Evolutionary conservation across 306 rosid genomes (phyloP).

Genomic region (Lathyrus aphaca): DNA sequence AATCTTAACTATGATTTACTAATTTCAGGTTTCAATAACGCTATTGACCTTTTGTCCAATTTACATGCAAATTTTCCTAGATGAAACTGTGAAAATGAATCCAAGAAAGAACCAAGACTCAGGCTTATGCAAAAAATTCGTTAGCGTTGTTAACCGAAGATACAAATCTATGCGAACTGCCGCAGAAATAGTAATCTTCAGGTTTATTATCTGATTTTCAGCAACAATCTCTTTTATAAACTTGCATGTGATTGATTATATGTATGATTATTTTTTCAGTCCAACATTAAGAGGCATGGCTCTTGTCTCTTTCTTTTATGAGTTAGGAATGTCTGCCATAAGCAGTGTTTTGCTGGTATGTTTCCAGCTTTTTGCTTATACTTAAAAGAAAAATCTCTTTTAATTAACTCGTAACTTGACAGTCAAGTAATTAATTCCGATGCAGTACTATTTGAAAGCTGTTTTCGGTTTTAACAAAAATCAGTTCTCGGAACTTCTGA

Average conservation of each 20-base stretch:
- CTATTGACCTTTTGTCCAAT: slow-evolving; percentile 62
- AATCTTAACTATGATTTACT: slow-evolving; percentile 5
- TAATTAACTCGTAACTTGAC: slow-evolving; percentile 25
- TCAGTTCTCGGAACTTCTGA: slow-evolving; percentile 71
- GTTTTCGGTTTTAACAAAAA: slow-evolving; percentile 76
- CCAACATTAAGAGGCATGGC: slow-evolving; percentile 71
- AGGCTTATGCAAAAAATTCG: slow-evolving; percentile 49
- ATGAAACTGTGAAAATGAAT: slow-evolving; percentile 53
- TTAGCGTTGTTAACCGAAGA: slow-evolving; percentile 50
- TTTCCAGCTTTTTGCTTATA: slow-evolving; percentile 8
- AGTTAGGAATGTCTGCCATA: slow-evolving; percentile 84
- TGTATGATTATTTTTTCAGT: slow-evolving; percentile 47
- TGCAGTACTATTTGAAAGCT: slow-evolving; percentile 87
- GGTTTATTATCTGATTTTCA: slow-evolving; percentile 42
- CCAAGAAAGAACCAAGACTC: slow-evolving; percentile 40
- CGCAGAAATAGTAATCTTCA: slow-evolving; percentile 59
- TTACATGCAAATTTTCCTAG: slow-evolving; percentile 72
- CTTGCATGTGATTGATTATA: neutral
- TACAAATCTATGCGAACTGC: slow-evolving; percentile 67
- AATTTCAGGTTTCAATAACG: slow-evolving; percentile 69
- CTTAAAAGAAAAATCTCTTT: neutral
- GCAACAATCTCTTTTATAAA: neutral
- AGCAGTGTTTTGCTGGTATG: slow-evolving; percentile 65
- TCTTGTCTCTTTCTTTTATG: slow-evolving; percentile 72
- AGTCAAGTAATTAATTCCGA: slow-evolving; percentile 12